These are phyloP conservation scores for Pelargonium nanum DNA, from an alignment of 345 rosid species.

Conservation along the genomic window DNA sequence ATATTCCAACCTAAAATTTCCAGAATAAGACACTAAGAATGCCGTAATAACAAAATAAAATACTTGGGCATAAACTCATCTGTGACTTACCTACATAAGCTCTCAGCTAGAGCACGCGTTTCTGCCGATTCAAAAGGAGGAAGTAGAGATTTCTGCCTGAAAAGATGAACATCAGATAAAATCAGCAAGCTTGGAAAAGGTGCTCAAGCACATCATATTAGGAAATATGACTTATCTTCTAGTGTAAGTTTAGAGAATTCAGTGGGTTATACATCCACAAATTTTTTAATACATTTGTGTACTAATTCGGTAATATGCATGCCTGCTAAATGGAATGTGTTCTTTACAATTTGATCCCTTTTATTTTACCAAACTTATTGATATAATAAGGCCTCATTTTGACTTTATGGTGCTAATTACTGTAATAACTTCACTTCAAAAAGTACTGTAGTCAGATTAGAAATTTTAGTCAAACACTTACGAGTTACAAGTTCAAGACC, in stretches of 20 bases:
- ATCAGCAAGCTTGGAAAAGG: not conserved
- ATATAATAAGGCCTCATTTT: no score
- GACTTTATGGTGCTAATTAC: no score
- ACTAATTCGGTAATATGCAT: no score
- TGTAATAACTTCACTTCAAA: no score
- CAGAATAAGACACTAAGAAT: not conserved
- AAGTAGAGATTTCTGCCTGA: conserved; percentile 72
- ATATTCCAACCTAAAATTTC: conserved; percentile 1
- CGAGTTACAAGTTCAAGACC: not conserved
- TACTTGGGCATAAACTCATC: not conserved
- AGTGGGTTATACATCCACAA: not conserved
- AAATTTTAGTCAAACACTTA: not conserved
- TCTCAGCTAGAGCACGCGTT: conserved; percentile 73
- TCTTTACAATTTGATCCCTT: no score
- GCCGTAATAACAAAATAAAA: conserved; percentile 1
- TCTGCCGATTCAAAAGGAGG: conserved; percentile 89
- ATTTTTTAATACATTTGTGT: no score
- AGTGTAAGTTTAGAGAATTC: no score
- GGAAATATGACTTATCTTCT: not conserved
- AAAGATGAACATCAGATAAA: conserved; percentile 6
- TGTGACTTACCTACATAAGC: conserved; percentile 59
- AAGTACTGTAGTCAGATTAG: not conserved
- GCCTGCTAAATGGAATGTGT: no score
- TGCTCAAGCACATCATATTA: not conserved
- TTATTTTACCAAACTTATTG: no score